Base-by-base conservation (phyloP, 192 early-diverging fungal species). In the Martensiomyces pterosporus region DNA sequence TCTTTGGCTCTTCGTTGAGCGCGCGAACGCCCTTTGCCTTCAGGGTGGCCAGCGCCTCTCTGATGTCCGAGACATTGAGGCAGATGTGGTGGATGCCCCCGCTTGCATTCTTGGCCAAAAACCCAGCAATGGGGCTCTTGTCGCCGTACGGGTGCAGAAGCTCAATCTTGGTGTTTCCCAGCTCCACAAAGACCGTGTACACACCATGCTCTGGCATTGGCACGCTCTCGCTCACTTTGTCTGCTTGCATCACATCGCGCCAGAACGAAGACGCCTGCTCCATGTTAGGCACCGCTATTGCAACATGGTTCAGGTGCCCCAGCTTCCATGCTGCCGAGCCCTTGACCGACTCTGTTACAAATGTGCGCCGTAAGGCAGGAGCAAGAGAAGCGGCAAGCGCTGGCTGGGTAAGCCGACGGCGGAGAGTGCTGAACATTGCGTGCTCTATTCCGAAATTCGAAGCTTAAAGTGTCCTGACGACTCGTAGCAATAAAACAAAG, bases 121-220 rank as follows among this genome's bases (percentile, higher is more conserved):
- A 91, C 22, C 81, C 82, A 19, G 78, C 67, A 46, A 91, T 91
- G 22, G 89, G 89, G 29, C 81, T 83, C 49, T 80, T 82, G 8
- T 84, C 86, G 34, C 86, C 87, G 19, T 78, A 76, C 2, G 86
- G 86, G 47, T 86, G 81, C 19, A 91, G 60, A 16, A 91, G 68
- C 67, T 91, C 89, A 33, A 89, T 85, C 71, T 91, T 91, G 35
- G 89, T 91, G 68, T 91, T 89, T 6, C 86, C 89, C 38, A 91
- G 73, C 50, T 86, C 79, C 3, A 91, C 84, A 77, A 91, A 91
- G 2, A 91, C 85, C 2, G 89, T 91, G 64, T 84, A 86, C 9
- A 91, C 89, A 16, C 89, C 89, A 57, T 91, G 89, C 43, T 91
- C 86, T 9, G 87, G 87, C 36, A 84, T 61, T 17, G 84, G 79